phyloP scores from a whole-genome alignment of 768 basidiomycete species.

The Boletus speciosus region DNA sequence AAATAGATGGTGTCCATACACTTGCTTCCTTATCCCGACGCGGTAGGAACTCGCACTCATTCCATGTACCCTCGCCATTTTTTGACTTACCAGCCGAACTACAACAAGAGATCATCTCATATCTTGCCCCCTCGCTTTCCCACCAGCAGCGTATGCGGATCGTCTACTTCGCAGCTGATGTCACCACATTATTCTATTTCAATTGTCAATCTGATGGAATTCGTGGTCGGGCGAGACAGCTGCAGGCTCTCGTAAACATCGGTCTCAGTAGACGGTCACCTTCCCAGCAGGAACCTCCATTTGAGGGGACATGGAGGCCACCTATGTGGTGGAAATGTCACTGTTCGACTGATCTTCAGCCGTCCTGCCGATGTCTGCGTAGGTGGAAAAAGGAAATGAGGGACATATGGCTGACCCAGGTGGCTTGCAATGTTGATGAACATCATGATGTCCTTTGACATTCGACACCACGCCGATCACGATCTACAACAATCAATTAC shows the following conservation, averaged over 20 bases:
- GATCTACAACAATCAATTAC: neutral
- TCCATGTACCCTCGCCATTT: conserved; percentile 29
- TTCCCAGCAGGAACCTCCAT: conserved; percentile 9
- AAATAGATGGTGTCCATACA: neutral
- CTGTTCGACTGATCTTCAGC: conserved; percentile 24
- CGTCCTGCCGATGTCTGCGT: conserved; percentile 27
- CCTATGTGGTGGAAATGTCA: conserved; percentile 34
- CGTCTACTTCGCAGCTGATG: conserved; percentile 46
- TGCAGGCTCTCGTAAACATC: conserved; percentile 2
- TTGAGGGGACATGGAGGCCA: conserved; percentile 35
- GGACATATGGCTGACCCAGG: conserved; percentile 43
- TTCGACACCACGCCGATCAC: neutral
- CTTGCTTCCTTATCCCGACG: conserved; percentile 3
- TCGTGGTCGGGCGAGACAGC: conserved; percentile 1
- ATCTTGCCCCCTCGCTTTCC: conserved; percentile 56
- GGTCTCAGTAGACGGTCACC: conserved; percentile 5
- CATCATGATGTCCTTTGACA: conserved; percentile 10
- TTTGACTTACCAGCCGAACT: conserved; percentile 53
- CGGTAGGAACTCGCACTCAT: conserved; percentile 5
- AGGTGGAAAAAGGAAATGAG: conserved; percentile 41
- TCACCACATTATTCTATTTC: conserved; percentile 42
- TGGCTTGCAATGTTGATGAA: conserved; percentile 47
- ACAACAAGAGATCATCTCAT: conserved; percentile 53
- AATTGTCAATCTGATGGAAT: conserved; percentile 20
- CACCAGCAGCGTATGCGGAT: conserved; percentile 52